Base-by-base conservation (phyloP, 2,329 filamentous ascomycete species). In the Aspergillus intermedius region DNA sequence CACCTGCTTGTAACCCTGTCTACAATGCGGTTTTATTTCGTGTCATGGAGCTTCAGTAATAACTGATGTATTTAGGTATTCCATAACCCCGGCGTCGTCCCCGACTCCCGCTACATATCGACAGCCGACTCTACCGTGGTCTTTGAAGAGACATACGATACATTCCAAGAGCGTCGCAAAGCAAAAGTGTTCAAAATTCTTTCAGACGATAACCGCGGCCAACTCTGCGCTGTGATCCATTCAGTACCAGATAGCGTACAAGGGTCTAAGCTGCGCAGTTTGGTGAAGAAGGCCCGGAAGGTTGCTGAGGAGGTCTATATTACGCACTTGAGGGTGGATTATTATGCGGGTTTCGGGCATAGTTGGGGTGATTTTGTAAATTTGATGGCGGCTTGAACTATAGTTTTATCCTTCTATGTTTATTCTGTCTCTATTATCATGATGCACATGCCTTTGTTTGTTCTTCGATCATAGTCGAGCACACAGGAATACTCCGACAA, bases 31-130 rank as follows among this genome's bases (percentile, higher is more conserved):
- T 28, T 39, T 37, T 30, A 19, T 9, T 25, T 30, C 30, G 42
- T 46, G 45, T 12, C 6, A 43, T 39, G n/a, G 13, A 21, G 10
- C 9, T 25, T 28, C 25, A 42, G 19, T 32, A 21, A 8, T 34
- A 23, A 47, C 21, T 32, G n/a, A 44, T 0, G 21, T 30, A 13
- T 5, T 9, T 17, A 72, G 65, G 58, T 74, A 42, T 65, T 75
- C 30, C 71, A 74, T 57, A 77, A 76, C 51, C 74, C 74, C 4
- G 74, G 74, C 21, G 65, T 68, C 5, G 62, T 75, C 12, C 69
- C 72, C 3, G 67, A 70, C 49, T 58, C 63, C 45, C 63, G 60
- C 25, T 75, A 71, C 57, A 63, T 72, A 48, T 54, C 64, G 34
- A 62, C 61, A 1, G 70, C 72, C 23, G 72, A 76, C 60, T 71